Evolutionary conservation across 768 basidiomycete genomes (phyloP).

Genomic region (Lactarius tabidus): DNA sequence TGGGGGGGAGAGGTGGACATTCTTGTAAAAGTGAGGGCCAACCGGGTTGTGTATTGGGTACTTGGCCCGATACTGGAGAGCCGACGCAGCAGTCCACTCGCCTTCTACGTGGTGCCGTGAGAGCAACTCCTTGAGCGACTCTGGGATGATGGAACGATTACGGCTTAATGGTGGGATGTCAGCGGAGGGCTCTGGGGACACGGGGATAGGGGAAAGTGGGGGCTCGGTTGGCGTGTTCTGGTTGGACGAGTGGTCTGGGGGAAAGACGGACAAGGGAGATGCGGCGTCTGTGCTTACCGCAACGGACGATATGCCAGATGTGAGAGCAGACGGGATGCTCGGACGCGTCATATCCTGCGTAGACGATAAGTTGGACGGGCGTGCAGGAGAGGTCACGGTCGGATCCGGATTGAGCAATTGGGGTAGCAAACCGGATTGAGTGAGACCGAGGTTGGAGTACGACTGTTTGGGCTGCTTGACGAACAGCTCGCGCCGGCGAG

Average conservation of each 20-base stretch:
- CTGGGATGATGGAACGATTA: slow-evolving; percentile 61
- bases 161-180: slow-evolving; percentile 26
- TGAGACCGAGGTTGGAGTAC: slow-evolving; percentile 54
- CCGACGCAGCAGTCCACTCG: slow-evolving; percentile 45
- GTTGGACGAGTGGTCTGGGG: background rate
- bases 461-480: slow-evolving; percentile 64
- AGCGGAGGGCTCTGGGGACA: slow-evolving; percentile 10
- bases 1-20: slow-evolving; percentile 65
- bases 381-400: slow-evolving; percentile 47
- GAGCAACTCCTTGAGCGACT: slow-evolving; percentile 52
- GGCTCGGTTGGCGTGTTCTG: slow-evolving; percentile 2
- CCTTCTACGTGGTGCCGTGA: slow-evolving; percentile 53
- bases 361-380: slow-evolving; percentile 53
- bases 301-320: slow-evolving; percentile 52
- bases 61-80: slow-evolving; percentile 46
- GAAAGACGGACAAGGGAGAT: background rate
- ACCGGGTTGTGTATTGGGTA: slow-evolving; percentile 70
- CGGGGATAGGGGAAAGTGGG: background rate
- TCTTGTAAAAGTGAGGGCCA: slow-evolving; percentile 74
- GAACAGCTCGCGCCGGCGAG: slow-evolving; percentile 66
- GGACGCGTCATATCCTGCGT: slow-evolving; percentile 47
- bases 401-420: slow-evolving; percentile 73
- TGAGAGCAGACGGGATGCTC: slow-evolving; percentile 31
- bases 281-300: slow-evolving; percentile 33
- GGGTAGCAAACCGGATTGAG: slow-evolving; percentile 55